Percentiles rank a stretch among this genome's conserved stretches.
These are phyloP conservation scores for Dryas alaskensis DNA, from an alignment of 306 rosid species.

Conservation along the genomic window DNA sequence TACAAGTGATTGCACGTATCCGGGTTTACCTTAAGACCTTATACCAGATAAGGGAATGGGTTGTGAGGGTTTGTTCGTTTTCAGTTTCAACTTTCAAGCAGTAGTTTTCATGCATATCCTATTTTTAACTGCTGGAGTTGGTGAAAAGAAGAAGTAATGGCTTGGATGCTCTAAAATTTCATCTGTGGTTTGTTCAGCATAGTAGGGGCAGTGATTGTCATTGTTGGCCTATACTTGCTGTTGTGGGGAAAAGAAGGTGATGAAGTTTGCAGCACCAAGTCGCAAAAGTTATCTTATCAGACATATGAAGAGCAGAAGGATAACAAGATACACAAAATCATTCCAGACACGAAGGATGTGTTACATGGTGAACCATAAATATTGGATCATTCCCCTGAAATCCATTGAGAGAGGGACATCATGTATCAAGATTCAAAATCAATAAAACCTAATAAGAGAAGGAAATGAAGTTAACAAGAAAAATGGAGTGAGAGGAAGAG, in stretches of 20 bases:
- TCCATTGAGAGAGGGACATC: background rate
- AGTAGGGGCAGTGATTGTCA: conserved; percentile 56
- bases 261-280: conserved; percentile 28
- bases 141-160: background rate
- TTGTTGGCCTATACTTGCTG: conserved; percentile 60
- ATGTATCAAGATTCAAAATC: background rate
- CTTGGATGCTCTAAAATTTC: background rate
- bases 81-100: no score
- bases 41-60: no score
- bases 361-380: conserved; percentile 20
- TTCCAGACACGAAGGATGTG: conserved; percentile 5
- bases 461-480: background rate
- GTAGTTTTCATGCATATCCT: no score
- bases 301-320: conserved; percentile 10
- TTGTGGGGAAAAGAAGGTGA: conserved; percentile 79
- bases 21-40: background rate
- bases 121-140: no score
- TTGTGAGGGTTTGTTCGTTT: no score
- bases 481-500: background rate
- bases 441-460: background rate
- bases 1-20: background rate
- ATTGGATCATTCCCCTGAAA: background rate
- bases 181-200: conserved; percentile 42
- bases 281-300: conserved; percentile 21
- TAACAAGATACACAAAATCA: background rate